A percentile compares a stretch with the other conserved stretches of the same genome.
phyloP scores from a whole-genome alignment of 2,329 filamentous ascomycete genomes.

The Nemania abortiva region DNA sequence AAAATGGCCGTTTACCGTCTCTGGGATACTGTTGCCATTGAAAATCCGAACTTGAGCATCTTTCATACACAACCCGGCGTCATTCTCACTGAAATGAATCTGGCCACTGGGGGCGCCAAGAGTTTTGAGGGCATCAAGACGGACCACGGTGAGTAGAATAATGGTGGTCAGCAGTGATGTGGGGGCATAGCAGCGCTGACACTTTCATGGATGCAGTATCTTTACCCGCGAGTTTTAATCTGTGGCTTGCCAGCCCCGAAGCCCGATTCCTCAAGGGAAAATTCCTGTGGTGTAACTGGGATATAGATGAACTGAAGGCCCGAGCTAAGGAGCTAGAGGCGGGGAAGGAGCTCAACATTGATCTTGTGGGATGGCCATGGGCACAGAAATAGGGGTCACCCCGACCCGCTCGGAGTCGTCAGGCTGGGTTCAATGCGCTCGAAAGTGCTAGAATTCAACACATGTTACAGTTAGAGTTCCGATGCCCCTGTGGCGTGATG shows the following conservation, averaged over 20 bases:
- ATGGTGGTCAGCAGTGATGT: background rate
- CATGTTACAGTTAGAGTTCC: too few relatives aligned
- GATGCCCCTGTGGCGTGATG: too few relatives aligned
- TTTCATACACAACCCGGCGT: conserved; percentile 60
- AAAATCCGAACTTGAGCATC: conserved; percentile 56
- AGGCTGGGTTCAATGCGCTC: background rate
- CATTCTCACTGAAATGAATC: conserved; percentile 22
- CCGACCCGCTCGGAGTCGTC: background rate
- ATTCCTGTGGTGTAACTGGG: conserved; percentile 64
- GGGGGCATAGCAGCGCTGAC: conserved; percentile 29
- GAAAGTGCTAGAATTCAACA: background rate
- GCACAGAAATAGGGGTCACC: background rate
- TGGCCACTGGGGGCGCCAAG: conserved; percentile 33
- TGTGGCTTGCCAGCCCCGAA: conserved; percentile 60
- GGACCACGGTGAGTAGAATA: conserved; percentile 49
- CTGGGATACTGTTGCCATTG: conserved; percentile 56
- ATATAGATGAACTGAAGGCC: conserved; percentile 62
- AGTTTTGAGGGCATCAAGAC: conserved; percentile 39
- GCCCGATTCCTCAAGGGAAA: conserved; percentile 61
- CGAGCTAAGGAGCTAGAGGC: conserved; percentile 52
- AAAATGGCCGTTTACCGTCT: conserved; percentile 58
- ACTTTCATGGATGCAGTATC: conserved; percentile 41
- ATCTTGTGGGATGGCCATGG: conserved; percentile 40
- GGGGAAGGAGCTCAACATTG: conserved; percentile 36
- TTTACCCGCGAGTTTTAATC: conserved; percentile 57